Base-by-base conservation (phyloP, 2,329 filamentous ascomycete genomes). In the Clarireedia sp. region DNA sequence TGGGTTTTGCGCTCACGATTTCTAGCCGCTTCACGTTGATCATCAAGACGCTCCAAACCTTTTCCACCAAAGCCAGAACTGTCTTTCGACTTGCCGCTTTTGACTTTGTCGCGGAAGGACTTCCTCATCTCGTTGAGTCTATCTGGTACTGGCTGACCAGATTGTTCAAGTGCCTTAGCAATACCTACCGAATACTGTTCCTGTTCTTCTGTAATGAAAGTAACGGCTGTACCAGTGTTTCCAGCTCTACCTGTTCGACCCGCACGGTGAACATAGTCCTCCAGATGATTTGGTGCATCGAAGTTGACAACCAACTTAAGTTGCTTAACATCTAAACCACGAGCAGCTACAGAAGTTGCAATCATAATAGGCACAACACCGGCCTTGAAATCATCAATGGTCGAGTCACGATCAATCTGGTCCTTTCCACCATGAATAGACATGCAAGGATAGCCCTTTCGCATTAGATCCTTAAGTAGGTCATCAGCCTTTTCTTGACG, bases 271-370 rank as follows among this genome's bases (percentile, higher is more conserved):
- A 97, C 92, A 66, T 97, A 97, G 68, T 97, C 94, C 72, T 99
- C 94, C 59, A 96, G 73, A 72, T 97, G 91, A 66, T 95, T 95
- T 0, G 91, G 92, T 0, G 87, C 89, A 67, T 96, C 91, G 68
- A 90, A 96, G 72, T 97, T 97, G 73, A 99, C 85, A 53, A 99
- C 94, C 33, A 97, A 79, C 71, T 95, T 96, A 36, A 99, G 78
- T 69, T 95, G 90, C 72, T 96, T 96, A 45, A 99, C 92, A 69
- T 99, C 94, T 41, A 99, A 77, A 58, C 94, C 94, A 70, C 94
- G 88, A 50, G 94, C 94, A 40, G 94, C 94, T 57, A 99, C 90
- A 10, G 92, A 96, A 0, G 94, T 99, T 10, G 94, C 94, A 66
- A 97, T 87, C 67, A 99, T 77, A 55, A 99, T 87, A 0, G 91